phyloP scores from a whole-genome alignment of 192 early-diverging fungal genomes.

The Coemansia sp. region DNA sequence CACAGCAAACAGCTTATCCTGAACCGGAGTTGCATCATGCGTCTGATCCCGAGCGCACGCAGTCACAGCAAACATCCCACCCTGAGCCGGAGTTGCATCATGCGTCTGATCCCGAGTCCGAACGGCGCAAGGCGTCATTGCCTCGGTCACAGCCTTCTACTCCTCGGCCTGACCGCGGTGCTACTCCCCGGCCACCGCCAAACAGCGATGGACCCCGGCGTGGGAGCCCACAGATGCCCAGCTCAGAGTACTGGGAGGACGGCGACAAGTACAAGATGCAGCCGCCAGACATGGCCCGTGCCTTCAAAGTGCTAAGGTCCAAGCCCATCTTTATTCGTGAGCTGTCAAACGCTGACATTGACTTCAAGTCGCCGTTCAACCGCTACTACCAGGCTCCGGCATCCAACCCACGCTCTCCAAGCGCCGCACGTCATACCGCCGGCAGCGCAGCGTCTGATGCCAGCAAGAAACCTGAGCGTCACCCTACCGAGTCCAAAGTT shows the following conservation, averaged over 20 bases:
- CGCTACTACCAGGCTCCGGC: slow-evolving; percentile 11
- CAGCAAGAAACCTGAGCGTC: slow-evolving; percentile 32
- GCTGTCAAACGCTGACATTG: slow-evolving; percentile 44
- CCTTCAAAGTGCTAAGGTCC: slow-evolving; percentile 50
- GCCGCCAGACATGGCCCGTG: slow-evolving; percentile 50
- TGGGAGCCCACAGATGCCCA: slow-evolving; percentile 9
- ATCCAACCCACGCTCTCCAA: neutral
- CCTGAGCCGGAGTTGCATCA: neutral
- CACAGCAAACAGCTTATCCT: neutral
- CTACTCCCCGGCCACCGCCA: slow-evolving; percentile 2
- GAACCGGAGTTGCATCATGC: neutral
- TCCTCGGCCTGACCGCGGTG: slow-evolving; percentile 4
- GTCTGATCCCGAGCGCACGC: too few relatives aligned
- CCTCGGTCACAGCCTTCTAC: slow-evolving; percentile 15
- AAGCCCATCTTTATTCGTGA: slow-evolving; percentile 49
- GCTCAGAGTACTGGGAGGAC: slow-evolving; percentile 50
- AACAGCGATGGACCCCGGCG: slow-evolving; percentile 17
- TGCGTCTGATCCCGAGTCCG: neutral
- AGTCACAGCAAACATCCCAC: neutral
- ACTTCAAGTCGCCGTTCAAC: slow-evolving; percentile 52
- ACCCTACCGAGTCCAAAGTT: slow-evolving; percentile 53
- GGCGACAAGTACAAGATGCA: slow-evolving; percentile 43
- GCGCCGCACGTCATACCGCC: slow-evolving; percentile 9
- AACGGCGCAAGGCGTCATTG: neutral
- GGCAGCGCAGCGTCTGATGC: slow-evolving; percentile 10